phyloP scores from a whole-genome alignment of 345 rosid genomes.

The Eucalyptus cloeziana region DNA sequence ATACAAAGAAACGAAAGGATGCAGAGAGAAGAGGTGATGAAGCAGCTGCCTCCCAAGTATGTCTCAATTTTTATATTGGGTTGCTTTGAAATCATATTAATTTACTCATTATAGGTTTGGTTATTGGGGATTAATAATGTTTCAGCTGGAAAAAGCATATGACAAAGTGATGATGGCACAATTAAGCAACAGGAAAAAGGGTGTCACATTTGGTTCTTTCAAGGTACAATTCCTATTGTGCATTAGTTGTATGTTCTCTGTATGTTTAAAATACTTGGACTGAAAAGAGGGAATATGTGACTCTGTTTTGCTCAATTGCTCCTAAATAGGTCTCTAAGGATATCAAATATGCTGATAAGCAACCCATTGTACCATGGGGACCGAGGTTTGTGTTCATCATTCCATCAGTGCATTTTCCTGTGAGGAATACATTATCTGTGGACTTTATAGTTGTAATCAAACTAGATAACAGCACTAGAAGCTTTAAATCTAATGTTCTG shows the following conservation, averaged over 20 bases:
- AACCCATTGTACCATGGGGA: constrained; percentile 95
- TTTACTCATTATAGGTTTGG: neutral
- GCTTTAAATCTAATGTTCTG: neutral
- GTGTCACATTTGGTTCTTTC: constrained; percentile 74
- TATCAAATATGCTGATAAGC: constrained; percentile 93
- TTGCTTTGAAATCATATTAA: neutral
- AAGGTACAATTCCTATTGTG: constrained; percentile 27
- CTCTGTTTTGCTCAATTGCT: neutral
- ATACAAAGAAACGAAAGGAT: constrained; percentile 66
- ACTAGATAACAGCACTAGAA: neutral
- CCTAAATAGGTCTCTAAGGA: constrained; percentile 80
- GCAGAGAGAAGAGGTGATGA: constrained; percentile 80
- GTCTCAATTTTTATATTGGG: neutral
- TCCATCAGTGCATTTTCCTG: neutral
- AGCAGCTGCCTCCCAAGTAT: constrained; percentile 66
- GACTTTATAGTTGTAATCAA: neutral
- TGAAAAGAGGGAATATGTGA: neutral
- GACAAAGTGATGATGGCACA: constrained; percentile 95
- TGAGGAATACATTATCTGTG: neutral
- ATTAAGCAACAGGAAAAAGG: constrained; percentile 67
- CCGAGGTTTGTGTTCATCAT: constrained; percentile 50
- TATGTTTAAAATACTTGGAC: neutral
- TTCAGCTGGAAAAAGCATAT: constrained; percentile 93
- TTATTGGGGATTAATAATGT: neutral
- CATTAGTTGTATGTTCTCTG: neutral